Percentiles rank a stretch among this genome's conserved stretches.
Conservation (phyloP, 2,329 filamentous ascomycete genomes). For the Beauveria sp. region DNA sequence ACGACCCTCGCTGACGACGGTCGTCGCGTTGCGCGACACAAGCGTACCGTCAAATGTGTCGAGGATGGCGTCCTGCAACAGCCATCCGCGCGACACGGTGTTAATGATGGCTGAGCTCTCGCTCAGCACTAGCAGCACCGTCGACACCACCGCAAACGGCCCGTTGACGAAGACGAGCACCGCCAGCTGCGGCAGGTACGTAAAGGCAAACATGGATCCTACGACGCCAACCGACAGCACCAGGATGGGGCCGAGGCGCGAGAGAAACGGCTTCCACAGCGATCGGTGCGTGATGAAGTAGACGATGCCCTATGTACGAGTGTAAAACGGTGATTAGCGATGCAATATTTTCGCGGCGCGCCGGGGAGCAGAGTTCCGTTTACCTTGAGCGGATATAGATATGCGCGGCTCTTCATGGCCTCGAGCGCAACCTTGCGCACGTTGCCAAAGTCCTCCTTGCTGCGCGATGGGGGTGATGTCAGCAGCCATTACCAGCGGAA, state of each 20-base stretch:
- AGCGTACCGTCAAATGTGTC: slow-evolving; percentile 82
- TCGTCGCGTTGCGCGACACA: slow-evolving; percentile 41
- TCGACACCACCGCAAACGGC: slow-evolving; percentile 67
- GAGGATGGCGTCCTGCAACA: slow-evolving; percentile 74
- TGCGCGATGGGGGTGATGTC: slow-evolving; percentile 20
- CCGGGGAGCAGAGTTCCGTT: neutral
- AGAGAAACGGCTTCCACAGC: slow-evolving; percentile 52
- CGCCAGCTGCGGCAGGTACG: slow-evolving; percentile 78
- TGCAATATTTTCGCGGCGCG: neutral
- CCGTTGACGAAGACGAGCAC: slow-evolving; percentile 80
- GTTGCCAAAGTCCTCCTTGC: slow-evolving; percentile 63
- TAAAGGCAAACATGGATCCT: slow-evolving; percentile 76
- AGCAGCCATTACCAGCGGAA: neutral
- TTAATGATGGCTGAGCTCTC: slow-evolving; percentile 54
- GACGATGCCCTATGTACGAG: slow-evolving; percentile 42
- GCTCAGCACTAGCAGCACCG: slow-evolving; percentile 58
- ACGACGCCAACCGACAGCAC: slow-evolving; percentile 66
- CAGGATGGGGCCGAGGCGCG: slow-evolving; percentile 52
- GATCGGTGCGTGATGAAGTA: slow-evolving; percentile 50
- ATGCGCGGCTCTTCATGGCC: slow-evolving; percentile 68
- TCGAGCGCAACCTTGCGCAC: slow-evolving; percentile 57
- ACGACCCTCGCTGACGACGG: slow-evolving; percentile 66
- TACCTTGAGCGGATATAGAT: slow-evolving; percentile 76
- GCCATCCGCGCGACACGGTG: slow-evolving; percentile 56
- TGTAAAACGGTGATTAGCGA: neutral